Evolutionary conservation across 2,329 filamentous ascomycete species (phyloP).

Genomic region (Parascedosporium putredinis): DNA sequence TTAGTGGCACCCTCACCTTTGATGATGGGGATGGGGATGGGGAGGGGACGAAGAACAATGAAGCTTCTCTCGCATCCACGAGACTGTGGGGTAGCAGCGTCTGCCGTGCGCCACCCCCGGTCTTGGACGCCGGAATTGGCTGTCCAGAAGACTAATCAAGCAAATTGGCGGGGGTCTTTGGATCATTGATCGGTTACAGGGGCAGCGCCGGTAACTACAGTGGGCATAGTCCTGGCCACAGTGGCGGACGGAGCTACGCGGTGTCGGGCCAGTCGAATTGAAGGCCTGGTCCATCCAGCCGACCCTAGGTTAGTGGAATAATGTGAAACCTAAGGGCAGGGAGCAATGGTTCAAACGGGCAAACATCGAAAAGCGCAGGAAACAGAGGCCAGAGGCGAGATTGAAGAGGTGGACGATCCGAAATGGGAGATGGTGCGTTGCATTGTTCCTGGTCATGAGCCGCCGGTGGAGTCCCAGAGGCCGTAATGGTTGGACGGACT

Average conservation of each 20-base stretch:
- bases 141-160: background rate
- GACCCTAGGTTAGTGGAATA: background rate
- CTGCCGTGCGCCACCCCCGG: conserved; percentile 1
- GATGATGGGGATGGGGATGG: background rate
- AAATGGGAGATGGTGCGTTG: background rate
- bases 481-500: background rate
- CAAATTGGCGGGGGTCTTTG: no score
- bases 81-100: background rate
- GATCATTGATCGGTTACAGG: no score
- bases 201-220: no score
- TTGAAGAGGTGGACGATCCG: background rate
- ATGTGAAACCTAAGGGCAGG: background rate
- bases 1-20: background rate
- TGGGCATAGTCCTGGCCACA: no score
- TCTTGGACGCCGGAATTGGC: background rate
- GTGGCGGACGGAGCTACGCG: no score
- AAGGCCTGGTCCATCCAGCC: background rate
- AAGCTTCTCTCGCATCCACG: background rate
- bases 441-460: conserved; percentile 3
- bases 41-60: no score
- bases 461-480: background rate
- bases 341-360: background rate
- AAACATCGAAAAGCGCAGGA: background rate
- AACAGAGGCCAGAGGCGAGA: background rate
- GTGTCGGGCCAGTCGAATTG: background rate